Conservation (phyloP, 2,329 filamentous ascomycete species). For the Colletotrichum tropicale region DNA sequence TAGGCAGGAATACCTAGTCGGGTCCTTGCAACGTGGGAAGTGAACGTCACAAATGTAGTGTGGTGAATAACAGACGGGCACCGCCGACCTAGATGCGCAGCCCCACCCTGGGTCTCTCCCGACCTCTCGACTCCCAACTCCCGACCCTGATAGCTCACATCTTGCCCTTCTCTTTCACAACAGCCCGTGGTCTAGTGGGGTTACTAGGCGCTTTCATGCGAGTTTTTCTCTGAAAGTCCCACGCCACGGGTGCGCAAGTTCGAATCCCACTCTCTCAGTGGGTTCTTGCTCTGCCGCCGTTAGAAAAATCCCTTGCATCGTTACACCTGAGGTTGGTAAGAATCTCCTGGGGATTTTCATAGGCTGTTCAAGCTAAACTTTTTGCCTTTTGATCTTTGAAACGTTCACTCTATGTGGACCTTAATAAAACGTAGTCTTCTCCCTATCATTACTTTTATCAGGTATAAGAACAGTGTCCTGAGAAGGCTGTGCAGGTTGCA, state of each 20-base stretch:
- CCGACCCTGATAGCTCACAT: not conserved
- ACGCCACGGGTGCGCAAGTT: not conserved
- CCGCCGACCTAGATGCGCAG: not conserved
- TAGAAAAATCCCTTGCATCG: not conserved
- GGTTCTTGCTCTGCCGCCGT: not conserved
- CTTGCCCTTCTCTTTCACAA: not conserved
- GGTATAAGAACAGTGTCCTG: not conserved
- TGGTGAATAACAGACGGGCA: not conserved
- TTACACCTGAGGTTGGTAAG: constrained; percentile 10
- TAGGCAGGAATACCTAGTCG: not conserved
- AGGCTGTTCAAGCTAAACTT: not conserved
- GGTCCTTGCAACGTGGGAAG: not conserved
- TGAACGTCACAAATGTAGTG: not conserved
- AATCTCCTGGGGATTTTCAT: not conserved
- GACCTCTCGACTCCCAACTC: not conserved
- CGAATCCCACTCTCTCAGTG: not conserved
- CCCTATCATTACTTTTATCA: not conserved
- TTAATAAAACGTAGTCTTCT: not conserved
- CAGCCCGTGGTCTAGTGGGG: not conserved
- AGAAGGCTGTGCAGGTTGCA: not conserved
- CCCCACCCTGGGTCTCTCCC: not conserved
- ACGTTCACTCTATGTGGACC: not conserved
- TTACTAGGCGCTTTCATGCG: not conserved
- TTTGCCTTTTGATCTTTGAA: not conserved
- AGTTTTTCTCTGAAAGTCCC: not conserved